phyloP scores from a whole-genome alignment of 306 rosid species.

The Quercus dentata region DNA sequence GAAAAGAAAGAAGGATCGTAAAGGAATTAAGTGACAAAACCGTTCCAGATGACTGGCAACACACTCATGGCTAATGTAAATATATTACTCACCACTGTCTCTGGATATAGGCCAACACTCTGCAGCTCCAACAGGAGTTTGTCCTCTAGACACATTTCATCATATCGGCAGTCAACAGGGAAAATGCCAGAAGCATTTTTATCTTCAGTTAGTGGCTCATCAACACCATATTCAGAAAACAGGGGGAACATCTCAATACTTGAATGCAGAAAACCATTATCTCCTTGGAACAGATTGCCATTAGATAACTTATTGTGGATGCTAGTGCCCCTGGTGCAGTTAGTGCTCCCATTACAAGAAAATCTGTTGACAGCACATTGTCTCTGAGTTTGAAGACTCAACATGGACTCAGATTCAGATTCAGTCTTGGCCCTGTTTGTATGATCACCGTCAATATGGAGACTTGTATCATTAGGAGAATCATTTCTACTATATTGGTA shows the following conservation, averaged over 20 bases:
- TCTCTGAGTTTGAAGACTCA: constrained; percentile 22
- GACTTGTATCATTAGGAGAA: constrained; percentile 25
- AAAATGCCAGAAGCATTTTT: constrained; percentile 30
- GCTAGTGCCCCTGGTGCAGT: constrained; percentile 22
- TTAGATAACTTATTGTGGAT: constrained; percentile 28
- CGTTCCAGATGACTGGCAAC: not conserved
- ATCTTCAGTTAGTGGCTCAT: constrained; percentile 27
- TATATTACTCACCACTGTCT: constrained; percentile 60
- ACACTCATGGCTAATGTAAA: constrained; percentile 9
- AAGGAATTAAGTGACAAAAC: not conserved
- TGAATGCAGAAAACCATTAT: constrained; percentile 26
- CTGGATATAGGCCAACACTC: constrained; percentile 70
- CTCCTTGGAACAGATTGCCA: constrained; percentile 27
- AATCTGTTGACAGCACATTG: constrained; percentile 33
- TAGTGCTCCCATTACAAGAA: constrained; percentile 52
- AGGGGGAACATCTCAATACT: constrained; percentile 30
- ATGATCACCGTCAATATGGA: constrained; percentile 33
- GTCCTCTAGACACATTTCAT: constrained; percentile 55
- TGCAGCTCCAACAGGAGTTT: constrained; percentile 75
- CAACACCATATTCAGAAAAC: constrained; percentile 46
- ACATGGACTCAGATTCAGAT: constrained; percentile 20
- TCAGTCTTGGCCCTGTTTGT: constrained; percentile 28
- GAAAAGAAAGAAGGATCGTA: not conserved
- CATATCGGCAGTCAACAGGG: constrained; percentile 39
- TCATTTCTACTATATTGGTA: constrained; percentile 36